Evolutionary conservation across 2,329 filamentous ascomycete genomes (phyloP).

Genomic region (Pestalotiopsis sp.): DNA sequence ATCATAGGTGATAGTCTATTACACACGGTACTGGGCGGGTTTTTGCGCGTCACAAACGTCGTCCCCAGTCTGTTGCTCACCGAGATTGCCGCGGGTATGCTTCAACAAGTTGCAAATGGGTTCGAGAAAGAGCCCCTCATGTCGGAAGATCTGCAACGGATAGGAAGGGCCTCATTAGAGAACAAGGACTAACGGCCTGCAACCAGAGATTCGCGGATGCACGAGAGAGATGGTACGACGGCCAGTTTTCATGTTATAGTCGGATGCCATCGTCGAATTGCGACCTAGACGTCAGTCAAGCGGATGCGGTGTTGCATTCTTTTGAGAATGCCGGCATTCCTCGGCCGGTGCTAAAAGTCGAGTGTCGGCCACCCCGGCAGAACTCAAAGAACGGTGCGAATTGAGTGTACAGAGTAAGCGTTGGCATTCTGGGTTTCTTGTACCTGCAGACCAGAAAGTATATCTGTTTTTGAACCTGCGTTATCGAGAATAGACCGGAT

Average conservation of each 20-base stretch:
- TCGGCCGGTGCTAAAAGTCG: neutral
- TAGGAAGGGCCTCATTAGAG: neutral
- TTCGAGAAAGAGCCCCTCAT: slow-evolving; percentile 12
- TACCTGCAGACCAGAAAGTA: neutral
- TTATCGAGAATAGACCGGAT: neutral
- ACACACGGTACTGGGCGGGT: neutral
- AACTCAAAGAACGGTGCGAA: neutral
- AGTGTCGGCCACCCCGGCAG: neutral
- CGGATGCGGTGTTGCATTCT: neutral
- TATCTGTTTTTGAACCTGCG: neutral
- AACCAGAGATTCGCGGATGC: neutral
- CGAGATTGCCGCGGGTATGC: slow-evolving; percentile 9
- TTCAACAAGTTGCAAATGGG: slow-evolving; percentile 3
- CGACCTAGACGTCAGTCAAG: neutral
- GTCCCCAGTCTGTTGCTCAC: neutral
- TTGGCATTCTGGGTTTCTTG: neutral
- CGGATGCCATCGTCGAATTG: neutral
- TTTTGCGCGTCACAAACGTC: neutral
- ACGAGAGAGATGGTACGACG: neutral
- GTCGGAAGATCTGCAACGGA: slow-evolving; percentile 6
- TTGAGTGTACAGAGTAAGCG: neutral
- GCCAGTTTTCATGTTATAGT: neutral
- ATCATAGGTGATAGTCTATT: neutral
- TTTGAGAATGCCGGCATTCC: neutral
- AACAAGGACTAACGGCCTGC: neutral